Conservation (phyloP, 305 asterid genomes). For the Euphrasia arctica region DNA sequence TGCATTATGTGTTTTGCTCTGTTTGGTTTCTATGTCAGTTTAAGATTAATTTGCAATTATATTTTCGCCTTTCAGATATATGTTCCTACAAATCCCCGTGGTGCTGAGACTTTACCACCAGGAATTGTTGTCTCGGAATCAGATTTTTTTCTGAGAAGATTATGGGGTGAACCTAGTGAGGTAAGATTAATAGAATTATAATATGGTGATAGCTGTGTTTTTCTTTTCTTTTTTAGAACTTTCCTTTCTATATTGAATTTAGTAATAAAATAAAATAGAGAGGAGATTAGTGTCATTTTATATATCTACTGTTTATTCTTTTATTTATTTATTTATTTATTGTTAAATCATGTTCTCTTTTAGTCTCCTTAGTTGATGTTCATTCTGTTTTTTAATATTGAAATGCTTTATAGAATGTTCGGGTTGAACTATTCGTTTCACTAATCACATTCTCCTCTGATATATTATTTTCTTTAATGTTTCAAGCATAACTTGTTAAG, state of each 20-base stretch:
- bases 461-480: constrained; percentile 21
- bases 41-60: constrained; percentile 14
- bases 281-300: constrained; percentile 14
- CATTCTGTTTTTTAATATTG: background rate
- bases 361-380: constrained; percentile 7
- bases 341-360: constrained; percentile 12
- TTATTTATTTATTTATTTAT: background rate
- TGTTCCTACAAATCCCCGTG: constrained; percentile 84
- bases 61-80: constrained; percentile 42
- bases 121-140: constrained; percentile 85
- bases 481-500: constrained; percentile 16
- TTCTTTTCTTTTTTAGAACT: constrained; percentile 4
- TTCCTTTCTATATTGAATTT: constrained; percentile 10
- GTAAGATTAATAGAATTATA: constrained; percentile 34
- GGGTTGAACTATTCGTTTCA: constrained; percentile 15
- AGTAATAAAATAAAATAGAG: background rate
- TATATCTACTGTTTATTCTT: constrained; percentile 6
- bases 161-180: constrained; percentile 94
- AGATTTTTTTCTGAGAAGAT: constrained; percentile 70
- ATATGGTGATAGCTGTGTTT: constrained; percentile 11
- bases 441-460: constrained; percentile 5
- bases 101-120: constrained; percentile 85
- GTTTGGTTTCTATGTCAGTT: constrained; percentile 12
- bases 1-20: constrained; percentile 16
- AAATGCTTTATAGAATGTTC: background rate